A percentile compares a stretch with the other conserved stretches of the same genome.
Conservation (phyloP, 169 alveolate species). For the Plasmodium gaboni region DNA sequence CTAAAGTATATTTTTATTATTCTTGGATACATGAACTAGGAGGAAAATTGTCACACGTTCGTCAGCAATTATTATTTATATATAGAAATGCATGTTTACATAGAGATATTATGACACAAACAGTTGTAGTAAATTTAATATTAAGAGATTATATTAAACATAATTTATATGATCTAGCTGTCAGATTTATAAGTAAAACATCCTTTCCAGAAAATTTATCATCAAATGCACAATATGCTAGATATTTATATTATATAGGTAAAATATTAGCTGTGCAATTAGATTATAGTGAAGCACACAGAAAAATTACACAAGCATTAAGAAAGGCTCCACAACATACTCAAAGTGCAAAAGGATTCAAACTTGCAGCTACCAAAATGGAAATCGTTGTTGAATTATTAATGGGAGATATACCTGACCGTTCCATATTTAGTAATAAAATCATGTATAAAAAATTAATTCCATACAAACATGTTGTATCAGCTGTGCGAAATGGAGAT, state of each 20-base stretch:
- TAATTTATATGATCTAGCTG: conserved; percentile 84
- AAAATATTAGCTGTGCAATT: conserved; percentile 94
- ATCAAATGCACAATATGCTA: conserved; percentile 94
- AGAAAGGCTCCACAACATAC: conserved; percentile 95
- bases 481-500: conserved; percentile 95
- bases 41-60: conserved; percentile 84
- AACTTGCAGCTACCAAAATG: conserved; percentile 92
- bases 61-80: conserved; percentile 82
- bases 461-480: conserved; percentile 93
- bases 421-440: conserved; percentile 91
- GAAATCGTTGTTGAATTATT: conserved; percentile 94
- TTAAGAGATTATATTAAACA: conserved; percentile 91
- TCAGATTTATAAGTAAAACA: conserved; percentile 80
- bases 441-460: conserved; percentile 87
- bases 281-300: conserved; percentile 94
- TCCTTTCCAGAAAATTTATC: conserved; percentile 92
- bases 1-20: conserved; percentile 88
- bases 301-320: conserved; percentile 91
- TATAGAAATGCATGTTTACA: conserved; percentile 91
- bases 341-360: conserved; percentile 92
- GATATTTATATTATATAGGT: conserved; percentile 95
- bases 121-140: conserved; percentile 92
- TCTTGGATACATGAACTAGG: conserved; percentile 91
- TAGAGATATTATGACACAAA: conserved; percentile 92
- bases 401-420: conserved; percentile 97